Evolutionary conservation across 352 stramenopile species (phyloP), one percentile per base, ranked within the genome.

Genomic region (Plasmopara halstedii): DNA sequence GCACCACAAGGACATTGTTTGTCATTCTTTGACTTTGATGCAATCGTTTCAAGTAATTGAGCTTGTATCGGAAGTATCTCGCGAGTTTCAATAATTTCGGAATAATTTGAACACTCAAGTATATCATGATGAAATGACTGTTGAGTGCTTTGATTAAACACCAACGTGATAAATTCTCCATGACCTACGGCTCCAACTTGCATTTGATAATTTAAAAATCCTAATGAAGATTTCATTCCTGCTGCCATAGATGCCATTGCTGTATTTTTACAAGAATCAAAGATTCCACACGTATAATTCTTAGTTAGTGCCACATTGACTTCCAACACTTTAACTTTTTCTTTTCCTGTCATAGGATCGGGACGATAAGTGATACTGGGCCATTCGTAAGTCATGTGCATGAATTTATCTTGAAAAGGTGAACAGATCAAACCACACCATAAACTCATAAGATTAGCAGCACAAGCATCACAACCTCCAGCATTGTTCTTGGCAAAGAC

Each of bases 201-300:
- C 59, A 85, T 77, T 56, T 95, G 84, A 53, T 90, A 95, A 50
- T 91, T 93, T 19, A 95, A 64, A 41, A 95, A 89, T 5, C 84
- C 84, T 10, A 94, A 55, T 11, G 76, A 88, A 21, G 78, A 89
- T 61, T 89, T 88, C 67, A 93, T 82, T 11, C 66, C 73, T 11
- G 81, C 64, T 5, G 61, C 65, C 36, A 84, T 64, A 1, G 80
- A 90, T 14, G 68, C 83, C 22, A 93, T 89, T 1, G 72, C 70
- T 33, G 83, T 90, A 62, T 77, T 89, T 44, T 87, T 89, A 64
- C 84, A 95, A 33, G 76, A 89, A 32, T 93, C 79, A 46, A 86
- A 95, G 1, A 95, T 46, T 9, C 52, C 39, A 45, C 84, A 95
- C 3, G 79, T 92, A 26, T 82, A 80, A 29, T 62, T 53, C 32